phyloP scores from a whole-genome alignment of 306 rosid species.

The Lablab purpureus region DNA sequence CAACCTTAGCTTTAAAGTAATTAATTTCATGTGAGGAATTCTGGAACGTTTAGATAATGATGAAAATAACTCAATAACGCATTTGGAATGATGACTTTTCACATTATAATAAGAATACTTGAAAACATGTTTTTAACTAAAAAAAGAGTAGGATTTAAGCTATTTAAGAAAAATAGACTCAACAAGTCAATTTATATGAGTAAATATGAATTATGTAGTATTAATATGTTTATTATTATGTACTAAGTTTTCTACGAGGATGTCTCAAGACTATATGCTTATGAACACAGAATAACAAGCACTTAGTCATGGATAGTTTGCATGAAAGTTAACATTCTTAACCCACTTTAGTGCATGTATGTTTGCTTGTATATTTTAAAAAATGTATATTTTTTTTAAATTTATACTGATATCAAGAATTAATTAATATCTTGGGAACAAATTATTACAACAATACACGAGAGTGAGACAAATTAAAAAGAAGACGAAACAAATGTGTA shows the following conservation, averaged over 20 bases:
- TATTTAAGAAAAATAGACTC: no score
- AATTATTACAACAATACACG: not conserved
- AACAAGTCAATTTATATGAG: not conserved
- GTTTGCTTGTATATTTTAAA: not conserved
- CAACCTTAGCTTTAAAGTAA: not conserved
- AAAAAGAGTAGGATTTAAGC: not conserved
- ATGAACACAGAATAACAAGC: no score
- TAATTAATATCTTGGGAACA: not conserved
- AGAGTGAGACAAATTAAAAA: not conserved
- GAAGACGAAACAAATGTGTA: not conserved
- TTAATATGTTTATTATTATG: not conserved
- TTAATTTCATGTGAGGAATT: not conserved
- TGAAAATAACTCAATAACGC: not conserved
- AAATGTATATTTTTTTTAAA: no score
- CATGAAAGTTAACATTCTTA: not conserved
- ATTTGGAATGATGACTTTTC: not conserved
- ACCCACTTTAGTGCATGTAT: not conserved
- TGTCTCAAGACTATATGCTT: no score
- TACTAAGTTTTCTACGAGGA: not conserved
- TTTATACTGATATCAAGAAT: not conserved
- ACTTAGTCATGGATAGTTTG: not conserved
- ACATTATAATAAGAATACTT: not conserved
- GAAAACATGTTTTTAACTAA: not conserved
- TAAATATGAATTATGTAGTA: not conserved
- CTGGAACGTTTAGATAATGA: not conserved